Conservation (phyloP, 495 filamentous ascomycete species). For the Neurospora tetraspora region DNA sequence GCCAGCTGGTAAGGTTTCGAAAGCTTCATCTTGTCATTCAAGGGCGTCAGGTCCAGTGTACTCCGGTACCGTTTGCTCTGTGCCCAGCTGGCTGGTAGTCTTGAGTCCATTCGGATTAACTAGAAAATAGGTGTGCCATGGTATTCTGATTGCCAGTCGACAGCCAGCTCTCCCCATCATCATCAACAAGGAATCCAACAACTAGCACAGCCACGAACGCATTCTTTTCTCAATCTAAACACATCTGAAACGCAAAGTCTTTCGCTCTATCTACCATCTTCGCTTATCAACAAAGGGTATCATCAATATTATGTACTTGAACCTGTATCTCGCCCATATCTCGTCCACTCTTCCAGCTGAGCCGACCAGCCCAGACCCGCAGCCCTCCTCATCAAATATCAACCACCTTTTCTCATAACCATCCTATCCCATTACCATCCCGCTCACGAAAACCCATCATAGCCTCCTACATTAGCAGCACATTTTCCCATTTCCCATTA, state of each 20-base stretch:
- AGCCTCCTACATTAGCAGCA: background rate
- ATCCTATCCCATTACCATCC: background rate
- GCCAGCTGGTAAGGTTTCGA: background rate
- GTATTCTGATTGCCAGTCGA: background rate
- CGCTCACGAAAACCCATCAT: background rate
- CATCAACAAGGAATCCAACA: background rate
- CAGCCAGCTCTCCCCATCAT: background rate
- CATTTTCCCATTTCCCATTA: background rate
- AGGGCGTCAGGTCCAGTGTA: background rate
- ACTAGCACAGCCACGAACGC: background rate
- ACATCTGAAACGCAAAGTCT: background rate
- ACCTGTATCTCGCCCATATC: background rate
- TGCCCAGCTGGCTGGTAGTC: rapidly evolving
- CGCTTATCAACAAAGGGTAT: background rate
- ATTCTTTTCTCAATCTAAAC: background rate
- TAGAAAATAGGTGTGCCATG: background rate
- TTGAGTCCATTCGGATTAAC: background rate
- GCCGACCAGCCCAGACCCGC: background rate
- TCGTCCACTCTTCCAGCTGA: background rate
- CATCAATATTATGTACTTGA: background rate
- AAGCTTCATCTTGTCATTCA: background rate
- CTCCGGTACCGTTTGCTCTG: background rate
- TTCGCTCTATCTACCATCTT: background rate
- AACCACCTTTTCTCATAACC: background rate
- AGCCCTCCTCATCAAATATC: background rate